Evolutionary conservation across 768 basidiomycete species (phyloP), one percentile per base, ranked within the genome.

Genomic region (Xerocomus spinulosus): DNA sequence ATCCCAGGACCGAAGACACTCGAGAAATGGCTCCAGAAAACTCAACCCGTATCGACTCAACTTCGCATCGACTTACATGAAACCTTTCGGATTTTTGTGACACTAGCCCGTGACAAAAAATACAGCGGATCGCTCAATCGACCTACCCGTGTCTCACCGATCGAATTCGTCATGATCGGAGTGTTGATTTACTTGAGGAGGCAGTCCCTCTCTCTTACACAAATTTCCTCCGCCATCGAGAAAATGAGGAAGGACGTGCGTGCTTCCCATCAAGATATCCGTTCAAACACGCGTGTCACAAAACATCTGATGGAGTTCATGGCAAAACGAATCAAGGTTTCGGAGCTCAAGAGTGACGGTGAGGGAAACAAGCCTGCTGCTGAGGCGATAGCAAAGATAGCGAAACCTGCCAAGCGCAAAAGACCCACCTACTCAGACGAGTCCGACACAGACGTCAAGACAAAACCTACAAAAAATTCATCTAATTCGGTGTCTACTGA

Each of bases 141-240:
- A 17, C 68, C 68, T 40, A 38, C 57, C 3, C 81, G 80, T 33
- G 71, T 88, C 1, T 73, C 85, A 0, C 87, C 87, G 0, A 69
- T 87, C 33, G 87, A 90, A 61, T 80, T 90, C 52, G 71, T 85
- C 39, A 67, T 75, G 52, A 75, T 79, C 40, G 68, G 63, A 17
- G 66, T 71, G 46, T 57, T 78, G 51, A 70, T 81, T 17, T 61
- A 66, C 45, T 45, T 69, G 33, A 64, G 71, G 51, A 61, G 67
- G 30, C 33, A 57, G 33, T 55, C 42, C 4, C 43, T 72, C 6
- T 69, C 70, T 0, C 61, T 73, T 25, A 59, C 60, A 2, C 75
- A 79, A 46, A 64, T 78, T 28, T 69, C 73, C 9, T 67, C 69
- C 14, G 74, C 74, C 0, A 65, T 78, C 39, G 60, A 57, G 29